Base-by-base conservation (phyloP, 495 filamentous ascomycete species). In the Paragyromitra xinjiangensis region DNA sequence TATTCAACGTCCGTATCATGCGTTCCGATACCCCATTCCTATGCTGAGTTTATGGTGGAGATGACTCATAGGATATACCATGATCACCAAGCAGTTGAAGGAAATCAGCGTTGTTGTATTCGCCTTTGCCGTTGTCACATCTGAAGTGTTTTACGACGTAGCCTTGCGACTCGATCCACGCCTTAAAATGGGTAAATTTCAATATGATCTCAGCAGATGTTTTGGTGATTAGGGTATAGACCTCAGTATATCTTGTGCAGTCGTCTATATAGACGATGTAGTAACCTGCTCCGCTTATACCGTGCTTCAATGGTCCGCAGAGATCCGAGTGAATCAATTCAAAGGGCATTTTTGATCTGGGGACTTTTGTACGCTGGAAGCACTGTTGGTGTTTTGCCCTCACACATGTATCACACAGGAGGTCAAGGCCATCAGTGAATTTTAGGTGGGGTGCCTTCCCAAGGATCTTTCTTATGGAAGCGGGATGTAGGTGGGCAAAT, bases 31-130 rank as follows among this genome's bases (percentile, higher is more conserved):
- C 7, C 0, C 71, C 45, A 56, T 75, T 75, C 7, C 69, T 67
- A 9, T 75, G 45, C 42, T 67, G 64, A 3, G 63, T 75, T 6
- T 75, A 58, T 7, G 45, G 34, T 3, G 64, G 63, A 1, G 50
- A 39, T 7, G 64, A 51, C 29, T 75, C 64, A 40, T 53, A 75
- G 6, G 7, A 44, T 14, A 75, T 68, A 1, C 62, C 64, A 42
- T 14, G 8, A 3, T 34, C 53, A 24, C 45, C 3, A 14, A 75
- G 45, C 0, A 37, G 42, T 40, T 19, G 34, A 14, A 29, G 24
- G 7, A 75, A 69, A 4, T 40, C 6, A 2, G 34, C 14, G 44
- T 64, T 70, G 19, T 61, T 37, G 24, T 37, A 59, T 29, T 70
- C 51, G 0, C 24, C 39, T 8, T 48, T 16, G 11, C 56, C 55